A percentile compares a stretch with the other conserved stretches of the same genome.
These are phyloP conservation scores for Vitis cinerea DNA, from an alignment of 164 flowering plant species.

Conservation along the genomic window DNA sequence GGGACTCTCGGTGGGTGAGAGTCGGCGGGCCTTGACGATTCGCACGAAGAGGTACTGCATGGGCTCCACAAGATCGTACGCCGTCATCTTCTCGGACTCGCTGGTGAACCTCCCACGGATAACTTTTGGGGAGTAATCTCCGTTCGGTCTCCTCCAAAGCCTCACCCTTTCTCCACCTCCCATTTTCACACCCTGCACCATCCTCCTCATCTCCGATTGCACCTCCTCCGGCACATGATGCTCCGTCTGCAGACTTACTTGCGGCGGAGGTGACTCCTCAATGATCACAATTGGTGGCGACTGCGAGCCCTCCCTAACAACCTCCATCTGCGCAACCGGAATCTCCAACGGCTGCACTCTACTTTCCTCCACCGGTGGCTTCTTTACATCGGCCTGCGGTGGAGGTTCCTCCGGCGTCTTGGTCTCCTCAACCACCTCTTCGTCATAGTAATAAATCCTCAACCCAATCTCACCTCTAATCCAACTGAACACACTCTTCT, in stretches of 20 bases:
- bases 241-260: conserved; percentile 14
- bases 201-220: conserved; percentile 48
- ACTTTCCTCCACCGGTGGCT: conserved; percentile 19
- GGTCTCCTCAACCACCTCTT: conserved; percentile 29
- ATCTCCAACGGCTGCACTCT: conserved; percentile 16
- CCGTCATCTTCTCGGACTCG: conserved; percentile 38
- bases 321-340: conserved; percentile 31
- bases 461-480: conserved; percentile 79
- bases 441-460: conserved; percentile 70
- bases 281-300: conserved; percentile 39
- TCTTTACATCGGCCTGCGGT: conserved; percentile 1
- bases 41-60: conserved; percentile 79
- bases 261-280: conserved; percentile 41
- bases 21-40: conserved; percentile 75
- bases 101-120: conserved; percentile 32
- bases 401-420: conserved; percentile 3
- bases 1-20: conserved; percentile 43
- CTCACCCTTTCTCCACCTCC: conserved; percentile 36
- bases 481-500: conserved; percentile 92
- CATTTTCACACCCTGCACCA: conserved; percentile 42
- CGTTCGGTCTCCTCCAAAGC: conserved; percentile 34
- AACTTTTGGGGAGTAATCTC: conserved; percentile 58
- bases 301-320: conserved; percentile 23
- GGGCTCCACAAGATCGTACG: conserved; percentile 80
- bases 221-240: conserved; percentile 9